Conservation (phyloP, 768 basidiomycete genomes). For the Rhodotorula paludigena region DNA sequence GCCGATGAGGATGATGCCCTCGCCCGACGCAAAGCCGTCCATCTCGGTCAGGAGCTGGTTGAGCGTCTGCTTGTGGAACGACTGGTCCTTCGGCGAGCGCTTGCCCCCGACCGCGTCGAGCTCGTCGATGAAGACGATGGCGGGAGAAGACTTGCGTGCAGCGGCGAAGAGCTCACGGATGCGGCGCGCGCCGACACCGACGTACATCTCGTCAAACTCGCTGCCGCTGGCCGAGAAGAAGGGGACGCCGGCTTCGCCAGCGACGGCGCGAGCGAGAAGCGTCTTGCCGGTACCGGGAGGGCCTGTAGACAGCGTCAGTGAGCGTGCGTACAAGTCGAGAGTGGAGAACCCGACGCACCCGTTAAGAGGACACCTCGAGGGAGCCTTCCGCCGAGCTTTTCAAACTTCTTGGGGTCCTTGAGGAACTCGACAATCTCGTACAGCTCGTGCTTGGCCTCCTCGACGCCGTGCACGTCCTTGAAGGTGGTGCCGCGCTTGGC, state of each 20-base stretch:
- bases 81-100: conserved; percentile 65
- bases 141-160: conserved; percentile 87
- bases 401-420: conserved; percentile 84
- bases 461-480: conserved; percentile 92
- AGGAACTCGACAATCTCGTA: conserved; percentile 93
- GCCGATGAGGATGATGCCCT: conserved; percentile 91
- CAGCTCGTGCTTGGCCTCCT: conserved; percentile 87
- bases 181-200: conserved; percentile 83
- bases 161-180: conserved; percentile 90
- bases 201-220: conserved; percentile 85
- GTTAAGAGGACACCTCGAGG: conserved; percentile 80
- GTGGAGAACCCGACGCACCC: conserved; percentile 44
- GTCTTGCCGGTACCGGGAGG: conserved; percentile 97
- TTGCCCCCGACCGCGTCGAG: conserved; percentile 52
- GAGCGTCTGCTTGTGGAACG: conserved; percentile 57
- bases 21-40: conserved; percentile 85
- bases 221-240: conserved; percentile 96
- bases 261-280: conserved; percentile 91
- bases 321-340: background rate
- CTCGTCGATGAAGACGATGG: conserved; percentile 87
- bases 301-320: conserved; percentile 57
- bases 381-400: conserved; percentile 83
- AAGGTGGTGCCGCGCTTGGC: conserved; percentile 70
- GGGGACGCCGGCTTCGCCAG: conserved; percentile 95
- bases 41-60: conserved; percentile 96